Percentiles rank a stretch among this genome's conserved stretches.
Evolutionary conservation across 495 filamentous ascomycete genomes (phyloP).

Genomic region (Lichina pygmaea): DNA sequence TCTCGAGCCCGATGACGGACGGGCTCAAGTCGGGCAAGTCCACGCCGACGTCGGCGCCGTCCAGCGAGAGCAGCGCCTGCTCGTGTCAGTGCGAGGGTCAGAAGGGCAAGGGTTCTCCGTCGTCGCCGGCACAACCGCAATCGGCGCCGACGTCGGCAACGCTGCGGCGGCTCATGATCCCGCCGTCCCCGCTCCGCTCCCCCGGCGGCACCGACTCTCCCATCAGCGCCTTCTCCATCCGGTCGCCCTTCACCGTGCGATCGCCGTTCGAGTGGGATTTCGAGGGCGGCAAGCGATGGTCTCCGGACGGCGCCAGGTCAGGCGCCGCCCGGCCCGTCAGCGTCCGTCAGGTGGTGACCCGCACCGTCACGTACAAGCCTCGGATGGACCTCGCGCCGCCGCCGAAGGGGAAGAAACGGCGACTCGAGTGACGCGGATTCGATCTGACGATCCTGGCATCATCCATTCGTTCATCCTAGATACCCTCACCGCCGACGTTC

Average conservation of each 20-base stretch:
- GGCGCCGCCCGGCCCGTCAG: conserved; percentile 12
- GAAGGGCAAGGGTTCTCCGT: conserved; percentile 13
- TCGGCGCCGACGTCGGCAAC: conserved; percentile 27
- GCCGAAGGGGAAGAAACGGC: conserved; percentile 50
- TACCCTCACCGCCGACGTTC: background rate
- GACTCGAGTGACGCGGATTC: conserved; percentile 21
- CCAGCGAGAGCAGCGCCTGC: conserved; percentile 13
- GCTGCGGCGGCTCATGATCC: conserved; percentile 21
- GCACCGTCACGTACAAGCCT: conserved; percentile 51
- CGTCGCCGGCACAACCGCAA: conserved; percentile 22
- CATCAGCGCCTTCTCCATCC: conserved; percentile 18
- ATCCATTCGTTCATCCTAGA: background rate
- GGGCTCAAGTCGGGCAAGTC: conserved; percentile 14
- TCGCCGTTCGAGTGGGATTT: conserved; percentile 35
- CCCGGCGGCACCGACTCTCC: conserved; percentile 15
- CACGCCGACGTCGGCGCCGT: conserved; percentile 11
- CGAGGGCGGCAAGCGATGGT: conserved; percentile 15
- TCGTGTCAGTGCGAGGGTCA: conserved; percentile 26
- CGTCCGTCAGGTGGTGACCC: conserved; percentile 42
- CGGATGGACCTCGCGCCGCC: conserved; percentile 32
- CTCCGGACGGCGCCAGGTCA: conserved; percentile 9
- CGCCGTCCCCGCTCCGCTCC: conserved; percentile 30
- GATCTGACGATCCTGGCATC: background rate
- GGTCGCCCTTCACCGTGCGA: conserved; percentile 24
- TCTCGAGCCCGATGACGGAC: conserved; percentile 19